phyloP scores from a whole-genome alignment of 768 basidiomycete genomes.

The Serendipita sp. region DNA sequence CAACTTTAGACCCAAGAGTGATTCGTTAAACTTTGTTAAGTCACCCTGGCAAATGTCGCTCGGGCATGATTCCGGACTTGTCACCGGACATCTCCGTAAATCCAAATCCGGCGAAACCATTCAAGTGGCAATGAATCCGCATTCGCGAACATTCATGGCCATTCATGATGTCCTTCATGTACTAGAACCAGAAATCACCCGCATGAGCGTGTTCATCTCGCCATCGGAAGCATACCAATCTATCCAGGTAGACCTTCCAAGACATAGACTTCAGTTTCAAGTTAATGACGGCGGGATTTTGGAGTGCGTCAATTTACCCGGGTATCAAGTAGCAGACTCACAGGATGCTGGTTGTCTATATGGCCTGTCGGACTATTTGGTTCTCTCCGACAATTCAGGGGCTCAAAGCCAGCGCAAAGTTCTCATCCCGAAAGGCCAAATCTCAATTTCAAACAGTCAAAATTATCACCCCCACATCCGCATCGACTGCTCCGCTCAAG shows the following conservation, averaged over 20 bases:
- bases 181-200: constrained; percentile 14
- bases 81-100: background rate
- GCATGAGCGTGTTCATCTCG: constrained; percentile 14
- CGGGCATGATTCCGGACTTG: background rate
- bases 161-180: constrained; percentile 18
- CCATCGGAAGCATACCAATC: background rate
- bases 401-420: constrained; percentile 17
- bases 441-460: constrained; percentile 11
- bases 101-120: background rate
- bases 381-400: constrained; percentile 20
- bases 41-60: background rate
- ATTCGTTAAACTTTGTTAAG: background rate
- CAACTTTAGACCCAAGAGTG: background rate
- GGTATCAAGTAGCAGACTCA: constrained; percentile 23
- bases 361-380: constrained; percentile 27
- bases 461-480: constrained; percentile 14
- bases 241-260: constrained; percentile 24
- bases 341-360: constrained; percentile 32
- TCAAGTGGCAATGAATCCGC: background rate
- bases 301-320: constrained; percentile 12
- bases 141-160: constrained; percentile 21
- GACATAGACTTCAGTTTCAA: constrained; percentile 28
- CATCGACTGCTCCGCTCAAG: constrained; percentile 11
- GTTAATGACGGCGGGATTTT: constrained; percentile 17
- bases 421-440: constrained; percentile 26